Conservation (phyloP, 257 asterid genomes). For the Salvia hispanica region DNA sequence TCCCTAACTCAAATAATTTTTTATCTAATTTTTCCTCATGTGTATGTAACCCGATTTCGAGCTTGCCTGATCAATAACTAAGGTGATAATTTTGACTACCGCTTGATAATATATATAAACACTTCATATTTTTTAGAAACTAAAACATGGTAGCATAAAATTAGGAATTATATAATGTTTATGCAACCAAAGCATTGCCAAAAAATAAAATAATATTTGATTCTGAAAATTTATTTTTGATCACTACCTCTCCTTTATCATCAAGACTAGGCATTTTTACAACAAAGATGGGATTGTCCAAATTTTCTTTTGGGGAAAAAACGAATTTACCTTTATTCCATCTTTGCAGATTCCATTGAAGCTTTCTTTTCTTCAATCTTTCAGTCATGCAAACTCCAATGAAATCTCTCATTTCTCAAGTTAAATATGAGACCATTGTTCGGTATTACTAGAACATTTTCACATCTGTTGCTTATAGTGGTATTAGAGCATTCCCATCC, state of each 20-base stretch:
- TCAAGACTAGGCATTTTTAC: conserved; percentile 24
- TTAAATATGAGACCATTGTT: no score
- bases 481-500: no score
- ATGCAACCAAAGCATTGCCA: not conserved
- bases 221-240: not conserved
- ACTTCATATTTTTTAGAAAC: not conserved
- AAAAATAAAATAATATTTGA: not conserved
- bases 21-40: no score
- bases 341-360: conserved; percentile 30
- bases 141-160: no score
- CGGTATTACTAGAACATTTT: no score
- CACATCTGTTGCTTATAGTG: no score
- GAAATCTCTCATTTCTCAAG: not conserved
- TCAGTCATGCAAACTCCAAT: not conserved
- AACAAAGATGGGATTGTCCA: conserved; percentile 39
- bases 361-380: conserved; percentile 25
- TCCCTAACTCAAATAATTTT: no score
- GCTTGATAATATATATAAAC: no score
- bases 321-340: conserved; percentile 39
- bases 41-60: no score
- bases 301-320: conserved; percentile 30
- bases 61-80: no score
- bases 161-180: not conserved
- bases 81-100: no score
- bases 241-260: conserved; percentile 23